Evolutionary conservation across 2,329 filamentous ascomycete genomes (phyloP).

Genomic region (Colletotrichum sansevieriae): DNA sequence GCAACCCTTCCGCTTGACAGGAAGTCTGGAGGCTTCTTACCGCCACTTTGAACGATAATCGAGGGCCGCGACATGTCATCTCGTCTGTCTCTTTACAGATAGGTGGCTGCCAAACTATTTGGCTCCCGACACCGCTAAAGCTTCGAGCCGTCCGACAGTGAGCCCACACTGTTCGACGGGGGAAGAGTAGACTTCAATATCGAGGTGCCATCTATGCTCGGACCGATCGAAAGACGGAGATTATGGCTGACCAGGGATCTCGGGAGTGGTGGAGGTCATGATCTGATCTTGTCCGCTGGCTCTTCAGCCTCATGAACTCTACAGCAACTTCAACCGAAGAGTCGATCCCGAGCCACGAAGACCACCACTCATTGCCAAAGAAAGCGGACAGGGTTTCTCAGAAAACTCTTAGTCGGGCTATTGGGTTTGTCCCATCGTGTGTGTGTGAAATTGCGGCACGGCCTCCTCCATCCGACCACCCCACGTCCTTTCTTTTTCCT

Average conservation of each 20-base stretch:
- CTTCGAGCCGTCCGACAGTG: constrained; percentile 3
- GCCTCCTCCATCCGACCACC: constrained; percentile 22
- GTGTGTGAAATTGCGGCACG: constrained; percentile 27
- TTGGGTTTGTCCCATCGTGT: constrained; percentile 23
- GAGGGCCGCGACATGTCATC: constrained; percentile 12
- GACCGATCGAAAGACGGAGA: constrained; percentile 9
- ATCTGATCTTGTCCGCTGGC: constrained; percentile 1
- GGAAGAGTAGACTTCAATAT: not conserved
- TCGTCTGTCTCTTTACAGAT: constrained; percentile 10
- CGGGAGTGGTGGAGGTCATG: constrained; percentile 16
- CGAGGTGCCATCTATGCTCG: not conserved
- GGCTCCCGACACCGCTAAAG: constrained; percentile 21
- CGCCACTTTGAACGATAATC: constrained; percentile 28
- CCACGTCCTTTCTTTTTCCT: constrained; percentile 39
- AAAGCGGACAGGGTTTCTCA: constrained; percentile 11
- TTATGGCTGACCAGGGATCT: not conserved
- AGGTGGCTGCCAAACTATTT: constrained; percentile 17
- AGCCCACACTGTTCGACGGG: not conserved
- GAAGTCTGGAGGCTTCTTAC: constrained; percentile 29
- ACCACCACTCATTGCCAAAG: constrained; percentile 12
- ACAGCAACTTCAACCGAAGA: constrained; percentile 24
- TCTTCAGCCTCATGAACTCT: constrained; percentile 39
- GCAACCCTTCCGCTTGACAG: constrained; percentile 25
- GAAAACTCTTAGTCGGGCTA: constrained; percentile 13
- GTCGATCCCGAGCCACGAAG: constrained; percentile 2